Evolutionary conservation across 345 rosid genomes (phyloP).

Genomic region (Salix purpurea): DNA sequence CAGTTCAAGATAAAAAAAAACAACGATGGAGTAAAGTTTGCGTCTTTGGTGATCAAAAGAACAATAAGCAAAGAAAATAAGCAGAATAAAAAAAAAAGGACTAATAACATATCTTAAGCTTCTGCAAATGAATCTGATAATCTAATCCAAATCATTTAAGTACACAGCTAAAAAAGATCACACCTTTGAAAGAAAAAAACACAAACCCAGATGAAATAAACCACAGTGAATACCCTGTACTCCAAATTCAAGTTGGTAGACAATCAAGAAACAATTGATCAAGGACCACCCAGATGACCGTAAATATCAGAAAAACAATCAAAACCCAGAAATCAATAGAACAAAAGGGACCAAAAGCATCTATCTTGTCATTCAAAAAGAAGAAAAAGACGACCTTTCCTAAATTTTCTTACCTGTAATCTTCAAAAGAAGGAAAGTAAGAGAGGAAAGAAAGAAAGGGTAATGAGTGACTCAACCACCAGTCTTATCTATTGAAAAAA

Average conservation of each 20-base stretch:
- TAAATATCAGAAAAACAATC: neutral
- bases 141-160: neutral
- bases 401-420: slow-evolving; percentile 13
- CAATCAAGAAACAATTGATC: neutral
- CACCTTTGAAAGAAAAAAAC: neutral
- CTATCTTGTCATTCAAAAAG: neutral
- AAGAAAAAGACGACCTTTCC: neutral
- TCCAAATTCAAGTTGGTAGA: neutral
- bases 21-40: neutral
- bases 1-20: neutral
- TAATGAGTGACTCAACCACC: slow-evolving; percentile 43
- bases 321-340: neutral
- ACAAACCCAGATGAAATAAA: neutral
- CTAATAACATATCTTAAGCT: neutral
- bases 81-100: neutral
- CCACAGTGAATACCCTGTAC: neutral
- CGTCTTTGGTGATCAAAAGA: neutral
- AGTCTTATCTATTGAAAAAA: slow-evolving; percentile 21
- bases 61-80: neutral
- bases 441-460: slow-evolving; percentile 4
- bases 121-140: neutral
- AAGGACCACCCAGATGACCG: neutral
- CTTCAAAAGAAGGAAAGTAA: slow-evolving; percentile 2
- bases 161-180: neutral
- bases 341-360: neutral